Conservation (phyloP, 306 rosid genomes). For the Vicia villosa region DNA sequence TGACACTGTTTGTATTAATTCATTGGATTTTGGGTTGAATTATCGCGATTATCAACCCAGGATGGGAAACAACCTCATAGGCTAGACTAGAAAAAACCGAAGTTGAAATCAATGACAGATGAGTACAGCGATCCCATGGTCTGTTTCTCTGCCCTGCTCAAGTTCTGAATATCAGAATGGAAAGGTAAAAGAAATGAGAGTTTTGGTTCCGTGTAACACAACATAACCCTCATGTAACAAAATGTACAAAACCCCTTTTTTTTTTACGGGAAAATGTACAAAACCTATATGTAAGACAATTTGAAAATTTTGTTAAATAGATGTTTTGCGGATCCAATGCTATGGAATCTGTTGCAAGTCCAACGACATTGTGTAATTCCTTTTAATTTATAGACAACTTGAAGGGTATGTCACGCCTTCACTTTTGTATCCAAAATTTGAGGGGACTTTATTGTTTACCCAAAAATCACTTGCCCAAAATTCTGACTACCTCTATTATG, state of each 20-base stretch:
- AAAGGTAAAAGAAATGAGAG: background rate
- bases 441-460: too few species aligned
- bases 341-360: background rate
- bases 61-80: conserved; percentile 21
- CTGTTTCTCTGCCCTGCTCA: conserved; percentile 6
- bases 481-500: too few species aligned
- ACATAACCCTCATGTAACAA: background rate
- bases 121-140: background rate
- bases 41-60: conserved; percentile 19
- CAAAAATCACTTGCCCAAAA: too few species aligned
- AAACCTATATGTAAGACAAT: too few species aligned
- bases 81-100: background rate
- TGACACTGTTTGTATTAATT: conserved; percentile 36
- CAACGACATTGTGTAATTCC: background rate
- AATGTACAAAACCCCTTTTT: conserved; percentile 1
- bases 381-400: background rate
- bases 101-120: conserved; percentile 1
- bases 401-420: background rate
- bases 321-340: background rate
- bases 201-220: background rate
- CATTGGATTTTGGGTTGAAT: conserved; percentile 29
- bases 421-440: background rate
- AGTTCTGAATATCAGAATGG: conserved; percentile 19
- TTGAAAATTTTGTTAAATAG: too few species aligned
- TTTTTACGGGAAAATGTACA: too few species aligned